These are phyloP conservation scores for Thielaviopsis populi DNA, from an alignment of 2,329 filamentous ascomycete genomes.

Conservation along the genomic window DNA sequence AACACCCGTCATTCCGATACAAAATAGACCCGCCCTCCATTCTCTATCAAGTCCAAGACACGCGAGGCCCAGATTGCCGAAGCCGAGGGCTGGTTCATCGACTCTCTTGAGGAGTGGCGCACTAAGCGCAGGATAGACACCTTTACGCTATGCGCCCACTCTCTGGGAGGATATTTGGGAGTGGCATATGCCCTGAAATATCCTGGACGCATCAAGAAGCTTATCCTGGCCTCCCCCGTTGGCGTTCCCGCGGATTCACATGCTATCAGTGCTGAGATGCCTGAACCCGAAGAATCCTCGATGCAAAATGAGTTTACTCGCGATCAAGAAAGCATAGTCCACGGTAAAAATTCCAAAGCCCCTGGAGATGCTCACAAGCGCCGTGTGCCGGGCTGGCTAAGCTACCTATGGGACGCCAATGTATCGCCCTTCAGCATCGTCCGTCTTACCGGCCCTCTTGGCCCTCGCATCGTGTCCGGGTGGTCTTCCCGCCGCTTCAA, in stretches of 20 bases:
- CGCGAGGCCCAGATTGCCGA: conserved; percentile 67
- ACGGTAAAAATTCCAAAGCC: conserved; percentile 22
- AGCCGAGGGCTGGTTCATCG: conserved; percentile 90
- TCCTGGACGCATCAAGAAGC: conserved; percentile 83
- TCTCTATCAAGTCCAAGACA: conserved; percentile 72
- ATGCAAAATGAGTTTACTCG: conserved; percentile 66
- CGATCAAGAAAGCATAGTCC: conserved; percentile 43
- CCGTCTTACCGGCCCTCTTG: conserved; percentile 74
- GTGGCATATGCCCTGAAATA: conserved; percentile 95
- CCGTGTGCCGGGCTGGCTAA: conserved; percentile 69
- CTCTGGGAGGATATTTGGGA: conserved; percentile 85
- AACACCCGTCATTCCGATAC: neutral
- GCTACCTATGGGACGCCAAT: conserved; percentile 93
- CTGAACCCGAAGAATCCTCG: conserved; percentile 58
- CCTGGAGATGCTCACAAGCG: conserved; percentile 27
- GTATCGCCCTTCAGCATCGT: conserved; percentile 88
- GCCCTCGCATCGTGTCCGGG: conserved; percentile 79
- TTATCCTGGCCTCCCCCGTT: conserved; percentile 87
- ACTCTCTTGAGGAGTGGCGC: conserved; percentile 92
- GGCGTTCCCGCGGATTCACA: conserved; percentile 91
- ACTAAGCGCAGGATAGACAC: conserved; percentile 75
- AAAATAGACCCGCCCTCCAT: conserved; percentile 50
- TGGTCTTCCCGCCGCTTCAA: conserved; percentile 92
- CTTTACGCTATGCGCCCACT: conserved; percentile 88
- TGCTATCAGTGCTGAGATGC: conserved; percentile 65